phyloP scores from a whole-genome alignment of 73 alveolate species.

The Paramecium octaurelia region DNA sequence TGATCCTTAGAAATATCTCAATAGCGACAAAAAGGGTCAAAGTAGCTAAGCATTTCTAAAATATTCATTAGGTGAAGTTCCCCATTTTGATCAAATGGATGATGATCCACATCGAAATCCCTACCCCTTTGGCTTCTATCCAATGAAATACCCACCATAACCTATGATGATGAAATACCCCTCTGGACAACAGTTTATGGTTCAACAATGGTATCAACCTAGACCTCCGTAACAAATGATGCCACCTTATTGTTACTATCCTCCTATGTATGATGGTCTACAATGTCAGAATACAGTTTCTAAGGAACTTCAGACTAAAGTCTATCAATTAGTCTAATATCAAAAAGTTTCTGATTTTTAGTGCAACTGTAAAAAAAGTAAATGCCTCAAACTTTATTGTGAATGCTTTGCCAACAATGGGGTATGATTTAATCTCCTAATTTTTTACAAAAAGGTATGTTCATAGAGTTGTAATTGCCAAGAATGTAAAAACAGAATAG shows the following conservation, averaged over 20 bases:
- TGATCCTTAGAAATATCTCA: not conserved
- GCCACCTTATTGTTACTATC: slow-evolving; percentile 8
- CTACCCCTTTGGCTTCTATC: not conserved
- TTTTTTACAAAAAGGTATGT: not conserved
- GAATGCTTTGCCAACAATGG: slow-evolving; percentile 58
- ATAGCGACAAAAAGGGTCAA: slow-evolving; percentile 25
- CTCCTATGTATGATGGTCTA: not conserved
- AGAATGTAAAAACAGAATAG: slow-evolving; percentile 57
- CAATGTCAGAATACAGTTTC: slow-evolving; percentile 29
- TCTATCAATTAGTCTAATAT: not conserved
- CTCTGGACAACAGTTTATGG: not conserved
- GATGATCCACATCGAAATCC: not conserved
- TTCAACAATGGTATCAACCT: slow-evolving; percentile 16
- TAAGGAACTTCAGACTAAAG: slow-evolving; percentile 29
- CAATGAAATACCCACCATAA: not conserved
- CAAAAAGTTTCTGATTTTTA: slow-evolving; percentile 4
- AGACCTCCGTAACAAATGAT: not conserved
- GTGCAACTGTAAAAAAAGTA: slow-evolving; percentile 53
- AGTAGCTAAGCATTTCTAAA: slow-evolving; percentile 32
- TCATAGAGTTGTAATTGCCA: slow-evolving; percentile 50
- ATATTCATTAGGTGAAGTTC: slow-evolving; percentile 26
- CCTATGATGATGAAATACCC: not conserved
- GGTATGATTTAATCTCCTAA: not conserved
- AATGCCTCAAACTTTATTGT: slow-evolving; percentile 54
- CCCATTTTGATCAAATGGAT: not conserved